Evolutionary conservation across 805 yeast species (phyloP), one percentile per base, ranked within the genome.

Genomic region (Starmerella ratchasimensis): DNA sequence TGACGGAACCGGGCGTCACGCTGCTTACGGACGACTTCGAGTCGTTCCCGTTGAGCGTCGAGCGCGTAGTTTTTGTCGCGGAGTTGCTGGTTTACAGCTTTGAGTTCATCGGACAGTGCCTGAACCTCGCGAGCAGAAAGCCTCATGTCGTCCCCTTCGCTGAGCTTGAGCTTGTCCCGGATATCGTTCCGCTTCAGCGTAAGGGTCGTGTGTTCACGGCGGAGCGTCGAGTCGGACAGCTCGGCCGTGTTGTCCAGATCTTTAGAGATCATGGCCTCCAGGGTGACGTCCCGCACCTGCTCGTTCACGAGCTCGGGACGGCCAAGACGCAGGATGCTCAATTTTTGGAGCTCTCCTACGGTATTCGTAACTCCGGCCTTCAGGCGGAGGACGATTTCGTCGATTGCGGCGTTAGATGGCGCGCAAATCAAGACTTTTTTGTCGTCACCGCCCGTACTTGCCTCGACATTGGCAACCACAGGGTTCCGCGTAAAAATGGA

Each of bases 341-440:
- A 38, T 5, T 41, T 34, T 3, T 26, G 21, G 4, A 28, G 36
- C 10, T 19, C 60, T 55, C 16, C 76, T 60, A 46, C 70, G 65
- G 20, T 33, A 26, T 16, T 50, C 36, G 58, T 57, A 1, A 86
- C 74, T 5, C 95, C 96, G 15, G 63, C 65, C 47, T 77, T 74
- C 42, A 90, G 62, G 54, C 99, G 76, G 15, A 84, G 51, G 11
- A 84, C 90, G 43, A 90, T 65, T 55, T 93, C 98, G 60, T 90
- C 99, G 3, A 90, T 95, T 11, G 99, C 99, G 1, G 99, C 99
- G 62, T 90, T 90, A 55, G 95, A 82, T 3, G 99, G 99, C 1
- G 98, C 97, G 69, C 98, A 93, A 15, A 90, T 74, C 35, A 90
- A 61, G 1, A 90, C 72, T 41, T 81, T 80, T 25, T 71, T 65